A percentile compares a stretch with the other conserved stretches of the same genome.
Evolutionary conservation across 2,329 filamentous ascomycete species (phyloP).

Genomic region (Pseudogymnoascus sp.): DNA sequence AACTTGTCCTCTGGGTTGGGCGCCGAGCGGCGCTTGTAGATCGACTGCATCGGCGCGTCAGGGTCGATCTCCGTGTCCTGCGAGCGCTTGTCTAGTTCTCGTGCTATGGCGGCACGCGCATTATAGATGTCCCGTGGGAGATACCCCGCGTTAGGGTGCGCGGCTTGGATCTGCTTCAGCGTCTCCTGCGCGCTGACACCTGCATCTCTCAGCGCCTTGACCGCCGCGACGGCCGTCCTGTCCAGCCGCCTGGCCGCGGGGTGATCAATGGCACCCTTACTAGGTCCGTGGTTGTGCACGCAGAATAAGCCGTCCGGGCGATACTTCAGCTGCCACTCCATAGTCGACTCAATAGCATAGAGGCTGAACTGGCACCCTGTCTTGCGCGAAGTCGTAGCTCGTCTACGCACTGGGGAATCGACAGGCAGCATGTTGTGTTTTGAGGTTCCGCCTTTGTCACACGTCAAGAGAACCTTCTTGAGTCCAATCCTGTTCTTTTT

Average conservation of each 20-base stretch:
- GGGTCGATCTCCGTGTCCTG: conserved; percentile 43
- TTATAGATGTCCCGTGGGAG: conserved; percentile 63
- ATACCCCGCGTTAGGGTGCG: conserved; percentile 57
- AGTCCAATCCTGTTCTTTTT: conserved; percentile 57
- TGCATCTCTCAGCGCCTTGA: conserved; percentile 59
- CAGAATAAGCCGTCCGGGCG: conserved; percentile 53
- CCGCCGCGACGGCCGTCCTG: conserved; percentile 61
- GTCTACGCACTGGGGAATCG: conserved; percentile 45
- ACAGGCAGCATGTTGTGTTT: conserved; percentile 41
- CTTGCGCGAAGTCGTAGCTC: conserved; percentile 61
- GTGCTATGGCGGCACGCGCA: conserved; percentile 58
- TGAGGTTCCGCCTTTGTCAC: conserved; percentile 59
- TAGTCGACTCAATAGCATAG: conserved; percentile 61
- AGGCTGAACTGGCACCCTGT: conserved; percentile 66
- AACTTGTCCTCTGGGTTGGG: conserved; percentile 53
- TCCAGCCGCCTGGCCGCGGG: conserved; percentile 60
- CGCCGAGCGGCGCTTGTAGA: conserved; percentile 51
- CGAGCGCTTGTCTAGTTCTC: conserved; percentile 57
- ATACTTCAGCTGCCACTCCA: conserved; percentile 61
- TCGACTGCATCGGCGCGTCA: conserved; percentile 51
- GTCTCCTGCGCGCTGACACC: conserved; percentile 60
- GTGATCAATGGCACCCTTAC: conserved; percentile 60
- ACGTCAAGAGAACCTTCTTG: conserved; percentile 63
- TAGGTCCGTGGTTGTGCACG: conserved; percentile 58
- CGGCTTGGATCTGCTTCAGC: conserved; percentile 57